Percentiles rank a stretch among this genome's conserved stretches.
Conservation (phyloP, 768 basidiomycete genomes). For the Omphalotus guepiniiformis region DNA sequence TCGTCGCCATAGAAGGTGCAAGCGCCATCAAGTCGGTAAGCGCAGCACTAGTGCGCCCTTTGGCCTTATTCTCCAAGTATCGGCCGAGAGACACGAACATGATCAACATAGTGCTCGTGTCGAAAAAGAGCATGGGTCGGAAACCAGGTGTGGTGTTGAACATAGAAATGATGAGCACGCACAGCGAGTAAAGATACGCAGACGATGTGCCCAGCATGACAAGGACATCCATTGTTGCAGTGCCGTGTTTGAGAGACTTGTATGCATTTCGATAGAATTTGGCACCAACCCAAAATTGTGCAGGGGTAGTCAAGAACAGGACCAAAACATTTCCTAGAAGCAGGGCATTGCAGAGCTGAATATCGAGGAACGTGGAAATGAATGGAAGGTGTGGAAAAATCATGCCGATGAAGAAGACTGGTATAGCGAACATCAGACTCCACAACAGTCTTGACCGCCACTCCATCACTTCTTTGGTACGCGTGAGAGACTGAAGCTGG, state of each 20-base stretch:
- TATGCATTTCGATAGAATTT: slow-evolving; percentile 88
- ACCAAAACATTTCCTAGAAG: slow-evolving; percentile 80
- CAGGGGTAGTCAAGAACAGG: slow-evolving; percentile 77
- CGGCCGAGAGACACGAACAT: slow-evolving; percentile 95
- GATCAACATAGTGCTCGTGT: slow-evolving; percentile 98
- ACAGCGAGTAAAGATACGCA: slow-evolving; percentile 86
- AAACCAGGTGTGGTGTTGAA: slow-evolving; percentile 62
- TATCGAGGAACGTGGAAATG: slow-evolving; percentile 47
- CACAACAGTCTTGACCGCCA: slow-evolving; percentile 80
- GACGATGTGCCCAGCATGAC: slow-evolving; percentile 93
- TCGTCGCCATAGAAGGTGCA: slow-evolving; percentile 91
- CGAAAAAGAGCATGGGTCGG: slow-evolving; percentile 90
- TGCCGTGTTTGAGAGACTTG: slow-evolving; percentile 84
- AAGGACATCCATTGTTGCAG: slow-evolving; percentile 97
- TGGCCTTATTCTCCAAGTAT: slow-evolving; percentile 94
- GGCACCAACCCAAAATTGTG: slow-evolving; percentile 87
- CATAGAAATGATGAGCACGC: slow-evolving; percentile 60
- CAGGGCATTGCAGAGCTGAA: slow-evolving; percentile 57
- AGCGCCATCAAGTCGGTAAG: slow-evolving; percentile 96
- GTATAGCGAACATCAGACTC: slow-evolving; percentile 75
- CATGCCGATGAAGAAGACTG: slow-evolving; percentile 95
- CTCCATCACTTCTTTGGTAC: slow-evolving; percentile 87
- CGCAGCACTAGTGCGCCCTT: slow-evolving; percentile 95
- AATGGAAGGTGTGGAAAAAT: slow-evolving; percentile 64
- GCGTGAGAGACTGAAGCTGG: slow-evolving; percentile 80